These are phyloP conservation scores for Aspergillus sclerotiicarbonarius DNA, from an alignment of 495 filamentous ascomycete species.

Conservation along the genomic window DNA sequence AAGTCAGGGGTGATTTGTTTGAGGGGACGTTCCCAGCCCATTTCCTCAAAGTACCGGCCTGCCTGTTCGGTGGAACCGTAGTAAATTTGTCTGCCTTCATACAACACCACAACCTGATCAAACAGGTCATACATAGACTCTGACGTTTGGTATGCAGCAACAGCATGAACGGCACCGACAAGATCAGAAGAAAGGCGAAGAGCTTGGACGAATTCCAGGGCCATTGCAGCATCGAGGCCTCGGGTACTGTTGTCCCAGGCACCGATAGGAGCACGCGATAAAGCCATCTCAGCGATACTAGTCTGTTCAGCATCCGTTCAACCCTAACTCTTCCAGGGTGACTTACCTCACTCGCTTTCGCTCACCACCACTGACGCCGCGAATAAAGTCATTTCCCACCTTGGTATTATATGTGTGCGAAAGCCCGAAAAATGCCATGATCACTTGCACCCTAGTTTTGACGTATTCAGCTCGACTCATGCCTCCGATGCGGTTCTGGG, in stretches of 20 bases:
- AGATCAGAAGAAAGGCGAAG: conserved; percentile 75
- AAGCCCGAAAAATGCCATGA: conserved; percentile 75
- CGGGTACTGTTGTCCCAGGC: conserved; percentile 86
- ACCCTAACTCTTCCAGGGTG: background rate
- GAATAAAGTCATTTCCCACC: conserved; percentile 76
- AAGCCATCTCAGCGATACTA: conserved; percentile 56
- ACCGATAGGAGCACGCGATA: conserved; percentile 67
- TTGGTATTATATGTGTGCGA: conserved; percentile 78
- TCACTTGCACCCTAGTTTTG: conserved; percentile 67
- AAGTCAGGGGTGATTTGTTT: background rate
- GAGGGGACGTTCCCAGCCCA: background rate
- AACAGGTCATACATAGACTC: conserved; percentile 7
- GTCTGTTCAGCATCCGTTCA: background rate
- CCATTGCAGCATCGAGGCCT: conserved; percentile 80
- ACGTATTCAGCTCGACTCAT: conserved; percentile 64
- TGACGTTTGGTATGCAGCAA: conserved; percentile 5
- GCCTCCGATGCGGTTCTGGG: conserved; percentile 66
- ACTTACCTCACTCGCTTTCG: conserved; percentile 55
- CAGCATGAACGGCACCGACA: background rate
- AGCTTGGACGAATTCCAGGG: conserved; percentile 69
- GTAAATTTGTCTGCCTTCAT: conserved; percentile 9
- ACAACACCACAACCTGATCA: conserved; percentile 9
- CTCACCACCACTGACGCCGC: conserved; percentile 85
- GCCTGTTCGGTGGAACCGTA: background rate
- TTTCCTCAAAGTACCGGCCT: conserved; percentile 1